Base-by-base conservation (phyloP, 148 eudicot genomes). In the Spergularia bocconei region DNA sequence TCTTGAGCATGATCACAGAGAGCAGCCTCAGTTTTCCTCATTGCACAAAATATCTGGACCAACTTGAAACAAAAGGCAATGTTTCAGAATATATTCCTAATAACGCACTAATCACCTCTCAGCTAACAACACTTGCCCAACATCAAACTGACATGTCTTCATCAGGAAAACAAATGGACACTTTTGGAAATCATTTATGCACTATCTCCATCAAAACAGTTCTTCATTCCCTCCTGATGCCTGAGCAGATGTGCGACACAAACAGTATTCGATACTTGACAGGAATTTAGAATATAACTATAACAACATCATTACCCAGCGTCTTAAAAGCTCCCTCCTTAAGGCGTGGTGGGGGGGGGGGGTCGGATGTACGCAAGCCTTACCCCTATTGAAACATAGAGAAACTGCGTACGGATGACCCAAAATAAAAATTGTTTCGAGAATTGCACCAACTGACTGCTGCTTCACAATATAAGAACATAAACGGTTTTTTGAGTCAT, bases 11-110 rank as follows among this genome's bases (percentile, higher is more conserved):
- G 51, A 36, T 10, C 48, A 65, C 29, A 77, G 6, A 72, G 36
- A 69, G 69, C 65, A 67, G 29, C 54, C 67, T 73, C 75, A 59
- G 48, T 39, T 74, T 75, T 74, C 71, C 79, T 63, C 79, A 74
- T 53, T 53, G 50, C 21, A 75, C 72, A 33, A 17, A 70, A 70
- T 61, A 79, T 79, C 78, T 55, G 47, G 60, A 74, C 64, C 78
- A 79, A 74, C 64, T 69, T 20, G 65, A 68, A 51, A 61, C 52
- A 70, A 70, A 80, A 70, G 53, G 60, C 47, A 48, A 75, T n/a
- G 38, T 56, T 15, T 19, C 17, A 63, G 76, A 80, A 71, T 75
- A 53, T 17, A 70, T 70, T 65, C 63, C 68, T 47, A 7, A 44
- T 53, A 56, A 25, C 75, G 59, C 70, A 66, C 66, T 58, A 7